A percentile compares a stretch with the other conserved stretches of the same genome.
Conservation (phyloP, 2,329 filamentous ascomycete species). For the Verticillium klebahnii region DNA sequence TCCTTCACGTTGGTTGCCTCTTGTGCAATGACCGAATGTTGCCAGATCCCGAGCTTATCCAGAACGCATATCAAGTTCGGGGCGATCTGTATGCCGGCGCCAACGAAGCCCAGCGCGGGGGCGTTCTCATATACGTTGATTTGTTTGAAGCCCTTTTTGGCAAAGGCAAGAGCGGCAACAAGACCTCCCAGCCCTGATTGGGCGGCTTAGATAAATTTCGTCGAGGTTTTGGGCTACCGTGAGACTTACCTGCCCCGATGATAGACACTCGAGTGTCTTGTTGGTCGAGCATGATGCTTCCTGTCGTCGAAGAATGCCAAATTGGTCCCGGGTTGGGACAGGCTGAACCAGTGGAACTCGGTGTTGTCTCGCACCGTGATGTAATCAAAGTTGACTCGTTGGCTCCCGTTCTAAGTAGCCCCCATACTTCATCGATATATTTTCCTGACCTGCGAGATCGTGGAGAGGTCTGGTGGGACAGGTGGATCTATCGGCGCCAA, state of each 20-base stretch:
- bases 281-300: slow-evolving; percentile 21
- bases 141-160: slow-evolving; percentile 68
- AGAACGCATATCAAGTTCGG: slow-evolving; percentile 78
- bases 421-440: neutral
- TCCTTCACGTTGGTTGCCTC: slow-evolving; percentile 68
- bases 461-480: neutral
- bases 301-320: neutral
- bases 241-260: neutral
- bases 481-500: neutral
- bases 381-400: too few species aligned
- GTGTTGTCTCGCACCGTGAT: too few species aligned
- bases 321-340: too few species aligned
- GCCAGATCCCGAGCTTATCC: slow-evolving; percentile 67
- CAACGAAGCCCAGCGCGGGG: slow-evolving; percentile 71
- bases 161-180: slow-evolving; percentile 65
- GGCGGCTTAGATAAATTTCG: neutral
- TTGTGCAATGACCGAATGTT: slow-evolving; percentile 49
- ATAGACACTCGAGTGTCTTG: slow-evolving; percentile 16
- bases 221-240: too few species aligned
- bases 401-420: neutral
- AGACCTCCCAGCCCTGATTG: slow-evolving; percentile 70
- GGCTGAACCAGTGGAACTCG: too few species aligned
- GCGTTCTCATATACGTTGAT: slow-evolving; percentile 72
- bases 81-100: slow-evolving; percentile 77
- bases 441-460: neutral